phyloP scores from a whole-genome alignment of 306 rosid genomes.

The Cicer chorassanicum region DNA sequence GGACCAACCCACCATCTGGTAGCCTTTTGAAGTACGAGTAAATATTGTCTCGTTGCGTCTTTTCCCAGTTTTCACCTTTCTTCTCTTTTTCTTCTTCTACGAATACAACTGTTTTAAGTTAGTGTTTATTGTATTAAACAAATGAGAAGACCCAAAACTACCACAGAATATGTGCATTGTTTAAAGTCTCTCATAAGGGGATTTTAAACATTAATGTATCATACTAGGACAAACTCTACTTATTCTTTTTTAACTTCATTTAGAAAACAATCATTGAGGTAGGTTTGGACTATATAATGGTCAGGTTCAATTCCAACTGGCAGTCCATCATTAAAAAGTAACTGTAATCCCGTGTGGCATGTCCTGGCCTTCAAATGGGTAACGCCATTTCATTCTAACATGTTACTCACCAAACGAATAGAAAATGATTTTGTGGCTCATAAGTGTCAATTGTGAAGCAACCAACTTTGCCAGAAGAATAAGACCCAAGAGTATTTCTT shows the following conservation, averaged over 20 bases:
- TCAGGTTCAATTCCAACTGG: neutral
- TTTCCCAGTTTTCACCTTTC: conserved; percentile 54
- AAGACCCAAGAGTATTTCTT: neutral
- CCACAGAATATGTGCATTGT: conserved; percentile 32
- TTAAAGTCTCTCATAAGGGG: conserved; percentile 25
- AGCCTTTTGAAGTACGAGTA: conserved; percentile 51
- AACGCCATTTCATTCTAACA: neutral
- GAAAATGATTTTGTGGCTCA: conserved; percentile 10
- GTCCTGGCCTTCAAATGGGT: conserved; percentile 29
- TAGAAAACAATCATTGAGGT: conserved; percentile 22
- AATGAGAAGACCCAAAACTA: conserved; percentile 40
- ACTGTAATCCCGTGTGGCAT: conserved; percentile 5
- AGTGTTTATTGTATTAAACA: conserved; percentile 43
- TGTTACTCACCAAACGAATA: conserved; percentile 21
- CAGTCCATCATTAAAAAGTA: conserved; percentile 8
- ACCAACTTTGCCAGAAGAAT: conserved; percentile 16
- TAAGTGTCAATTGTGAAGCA: conserved; percentile 16
- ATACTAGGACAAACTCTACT: conserved; percentile 13
- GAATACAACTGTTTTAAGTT: conserved; percentile 50
- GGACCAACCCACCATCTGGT: conserved; percentile 60
- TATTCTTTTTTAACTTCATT: conserved; percentile 12
- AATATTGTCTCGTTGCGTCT: conserved; percentile 48
- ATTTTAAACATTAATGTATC: conserved; percentile 22
- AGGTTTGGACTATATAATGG: conserved; percentile 6
- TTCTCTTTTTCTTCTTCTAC: conserved; percentile 55